Percentiles rank a stretch among this genome's conserved stretches.
These are phyloP conservation scores for Phytophthora multivora DNA, from an alignment of 352 stramenopile species.

Conservation along the genomic window DNA sequence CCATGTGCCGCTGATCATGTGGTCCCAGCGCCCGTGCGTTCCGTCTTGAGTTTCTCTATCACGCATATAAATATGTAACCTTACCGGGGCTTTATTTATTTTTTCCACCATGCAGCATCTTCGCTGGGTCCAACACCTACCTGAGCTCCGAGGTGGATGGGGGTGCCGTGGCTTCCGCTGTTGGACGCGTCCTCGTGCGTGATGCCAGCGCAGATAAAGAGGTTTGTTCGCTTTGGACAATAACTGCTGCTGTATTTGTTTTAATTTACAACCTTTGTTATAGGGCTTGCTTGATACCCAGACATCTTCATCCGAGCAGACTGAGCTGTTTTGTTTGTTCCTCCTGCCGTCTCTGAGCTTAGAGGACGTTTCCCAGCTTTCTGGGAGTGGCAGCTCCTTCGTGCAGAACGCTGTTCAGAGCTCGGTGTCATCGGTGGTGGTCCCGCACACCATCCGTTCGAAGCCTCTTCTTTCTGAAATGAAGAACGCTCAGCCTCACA, in stretches of 20 bases:
- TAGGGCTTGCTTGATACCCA: conserved; percentile 50
- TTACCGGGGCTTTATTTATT: neutral
- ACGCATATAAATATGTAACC: neutral
- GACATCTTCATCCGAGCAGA: conserved; percentile 5
- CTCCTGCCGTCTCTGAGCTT: conserved; percentile 46
- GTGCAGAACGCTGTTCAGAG: conserved; percentile 51
- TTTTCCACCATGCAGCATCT: conserved; percentile 37
- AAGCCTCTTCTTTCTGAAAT: conserved; percentile 43
- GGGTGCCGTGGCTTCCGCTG: conserved; percentile 34
- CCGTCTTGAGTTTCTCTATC: neutral
- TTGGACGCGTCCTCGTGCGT: conserved; percentile 33
- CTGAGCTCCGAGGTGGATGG: conserved; percentile 52
- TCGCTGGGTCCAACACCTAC: conserved; percentile 50
- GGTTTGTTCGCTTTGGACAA: conserved; percentile 25
- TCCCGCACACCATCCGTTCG: conserved; percentile 71
- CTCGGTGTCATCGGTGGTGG: conserved; percentile 65
- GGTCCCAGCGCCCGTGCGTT: conserved; percentile 70
- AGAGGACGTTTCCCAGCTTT: conserved; percentile 52
- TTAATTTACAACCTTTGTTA: conserved; percentile 6
- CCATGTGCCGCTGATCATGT: conserved; percentile 68
- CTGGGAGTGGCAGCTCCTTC: conserved; percentile 35
- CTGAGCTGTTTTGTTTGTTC: conserved; percentile 70
- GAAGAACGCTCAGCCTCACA: conserved; percentile 24
- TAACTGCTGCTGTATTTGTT: neutral
- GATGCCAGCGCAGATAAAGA: conserved; percentile 42